These are phyloP conservation scores for Trichophaea hybrida DNA, from an alignment of 2,329 filamentous ascomycete genomes.

Conservation along the genomic window DNA sequence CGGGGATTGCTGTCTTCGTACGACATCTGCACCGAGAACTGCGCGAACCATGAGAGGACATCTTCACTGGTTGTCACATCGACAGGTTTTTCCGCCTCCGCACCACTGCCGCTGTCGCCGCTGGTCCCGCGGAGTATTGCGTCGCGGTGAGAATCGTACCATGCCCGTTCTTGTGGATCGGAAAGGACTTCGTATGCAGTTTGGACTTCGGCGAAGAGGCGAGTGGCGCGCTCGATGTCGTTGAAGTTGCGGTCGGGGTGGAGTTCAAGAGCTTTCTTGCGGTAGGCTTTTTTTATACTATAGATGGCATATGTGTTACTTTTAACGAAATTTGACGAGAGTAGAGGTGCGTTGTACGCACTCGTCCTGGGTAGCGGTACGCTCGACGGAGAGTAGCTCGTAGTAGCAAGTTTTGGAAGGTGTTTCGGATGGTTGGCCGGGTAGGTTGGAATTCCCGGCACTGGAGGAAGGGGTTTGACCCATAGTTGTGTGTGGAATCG, in stretches of 20 bases:
- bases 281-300: conserved; percentile 87
- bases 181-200: conserved; percentile 91
- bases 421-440: not conserved
- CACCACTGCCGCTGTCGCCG: conserved; percentile 28
- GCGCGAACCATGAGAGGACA: conserved; percentile 41
- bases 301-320: conserved; percentile 5
- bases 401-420: conserved; percentile 62
- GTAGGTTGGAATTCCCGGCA: not conserved
- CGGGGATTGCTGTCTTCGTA: conserved; percentile 38
- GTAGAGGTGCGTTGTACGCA: conserved; percentile 33
- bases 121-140: conserved; percentile 61
- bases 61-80: conserved; percentile 70
- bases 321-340: not conserved
- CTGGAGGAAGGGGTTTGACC: conserved; percentile 1
- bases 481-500: conserved; percentile 1
- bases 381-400: conserved; percentile 61
- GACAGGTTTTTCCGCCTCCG: conserved; percentile 32
- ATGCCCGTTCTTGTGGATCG: conserved; percentile 84
- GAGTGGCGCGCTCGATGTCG: conserved; percentile 69
- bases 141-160: conserved; percentile 92
- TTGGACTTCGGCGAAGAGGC: conserved; percentile 79
- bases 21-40: conserved; percentile 20
- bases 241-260: conserved; percentile 90
- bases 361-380: conserved; percentile 67
- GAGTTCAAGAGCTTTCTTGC: conserved; percentile 75